These are phyloP conservation scores for Stereum hirsutum DNA, from an alignment of 1,284 basidiomycete genomes.

Conservation along the genomic window DNA sequence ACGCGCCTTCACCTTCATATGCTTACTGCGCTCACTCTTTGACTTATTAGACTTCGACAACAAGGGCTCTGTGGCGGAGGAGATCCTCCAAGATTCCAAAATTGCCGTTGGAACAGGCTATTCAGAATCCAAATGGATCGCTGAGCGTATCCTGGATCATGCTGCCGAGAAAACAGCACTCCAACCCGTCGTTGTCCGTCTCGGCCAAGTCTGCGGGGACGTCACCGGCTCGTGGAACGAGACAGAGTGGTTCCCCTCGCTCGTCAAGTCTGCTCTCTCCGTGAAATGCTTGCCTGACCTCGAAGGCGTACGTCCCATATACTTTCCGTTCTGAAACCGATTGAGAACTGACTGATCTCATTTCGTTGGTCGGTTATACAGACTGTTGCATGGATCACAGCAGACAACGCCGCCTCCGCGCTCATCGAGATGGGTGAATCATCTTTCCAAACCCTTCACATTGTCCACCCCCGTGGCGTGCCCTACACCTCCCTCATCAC, in stretches of 20 bases:
- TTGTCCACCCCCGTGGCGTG: conserved; percentile 19
- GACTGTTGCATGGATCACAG: conserved; percentile 19
- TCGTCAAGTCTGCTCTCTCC: conserved; percentile 17
- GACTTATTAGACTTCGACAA: neutral
- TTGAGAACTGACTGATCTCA: neutral
- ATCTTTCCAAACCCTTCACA: conserved; percentile 12
- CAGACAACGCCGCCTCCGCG: conserved; percentile 15
- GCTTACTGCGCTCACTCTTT: neutral
- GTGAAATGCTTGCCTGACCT: conserved; percentile 17
- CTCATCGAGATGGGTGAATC: conserved; percentile 14
- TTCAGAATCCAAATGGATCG: conserved; percentile 24
- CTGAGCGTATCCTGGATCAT: conserved; percentile 18
- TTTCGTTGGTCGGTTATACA: conserved; percentile 2
- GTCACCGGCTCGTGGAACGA: conserved; percentile 18
- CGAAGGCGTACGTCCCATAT: conserved; percentile 13
- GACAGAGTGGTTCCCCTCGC: conserved; percentile 21
- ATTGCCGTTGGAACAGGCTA: conserved; percentile 20
- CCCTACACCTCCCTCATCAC: conserved; percentile 14
- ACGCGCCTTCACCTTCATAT: neutral
- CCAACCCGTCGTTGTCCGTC: conserved; percentile 15
- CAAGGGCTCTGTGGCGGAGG: conserved; percentile 10
- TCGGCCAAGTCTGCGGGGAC: conserved; percentile 20
- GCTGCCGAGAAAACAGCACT: conserved; percentile 17
- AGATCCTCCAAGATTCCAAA: conserved; percentile 13
- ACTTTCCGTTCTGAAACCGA: neutral